A percentile compares a stretch with the other conserved stretches of the same genome.
Conservation (phyloP, 2,329 filamentous ascomycete genomes). For the Graphilbum sp. region DNA sequence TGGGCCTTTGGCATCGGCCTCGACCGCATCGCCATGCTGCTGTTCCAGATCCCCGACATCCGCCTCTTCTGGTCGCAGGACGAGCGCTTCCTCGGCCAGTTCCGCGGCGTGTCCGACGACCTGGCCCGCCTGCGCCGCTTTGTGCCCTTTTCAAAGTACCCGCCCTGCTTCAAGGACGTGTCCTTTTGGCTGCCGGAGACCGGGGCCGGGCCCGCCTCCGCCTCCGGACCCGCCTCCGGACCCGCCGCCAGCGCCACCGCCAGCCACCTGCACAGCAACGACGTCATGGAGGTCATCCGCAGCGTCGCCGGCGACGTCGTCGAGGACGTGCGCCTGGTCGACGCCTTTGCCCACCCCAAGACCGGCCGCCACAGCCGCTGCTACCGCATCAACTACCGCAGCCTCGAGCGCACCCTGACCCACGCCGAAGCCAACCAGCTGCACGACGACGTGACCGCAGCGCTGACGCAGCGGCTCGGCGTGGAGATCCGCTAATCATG, state of each 20-base stretch:
- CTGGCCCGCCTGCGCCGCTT: conserved; percentile 43
- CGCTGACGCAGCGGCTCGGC: conserved; percentile 53
- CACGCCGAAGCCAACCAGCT: conserved; percentile 64
- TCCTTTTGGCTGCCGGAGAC: conserved; percentile 80
- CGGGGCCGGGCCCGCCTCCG: too few species aligned
- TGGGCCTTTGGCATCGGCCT: conserved; percentile 95
- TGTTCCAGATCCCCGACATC: conserved; percentile 93
- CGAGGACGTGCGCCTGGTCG: conserved; percentile 72
- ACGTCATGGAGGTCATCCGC: conserved; percentile 90
- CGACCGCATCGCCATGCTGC: conserved; percentile 90
- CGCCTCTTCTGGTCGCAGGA: conserved; percentile 91
- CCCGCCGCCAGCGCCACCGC: too few species aligned
- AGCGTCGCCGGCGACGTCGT: conserved; percentile 67
- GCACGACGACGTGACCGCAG: conserved; percentile 49
- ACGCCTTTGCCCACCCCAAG: conserved; percentile 80
- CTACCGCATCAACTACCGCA: conserved; percentile 88
- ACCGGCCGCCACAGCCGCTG: conserved; percentile 71
- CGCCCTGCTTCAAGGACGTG: conserved; percentile 78
- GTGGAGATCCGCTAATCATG: conserved; percentile 54
- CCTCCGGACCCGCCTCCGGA: too few species aligned
- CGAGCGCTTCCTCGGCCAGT: conserved; percentile 72
- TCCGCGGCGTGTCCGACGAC: conserved; percentile 43
- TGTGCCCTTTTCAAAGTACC: conserved; percentile 79
- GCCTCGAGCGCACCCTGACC: conserved; percentile 76
- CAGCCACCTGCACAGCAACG: conserved; percentile 65